Base-by-base conservation (phyloP, 352 stramenopile genomes). In the Phytophthora cajani region DNA sequence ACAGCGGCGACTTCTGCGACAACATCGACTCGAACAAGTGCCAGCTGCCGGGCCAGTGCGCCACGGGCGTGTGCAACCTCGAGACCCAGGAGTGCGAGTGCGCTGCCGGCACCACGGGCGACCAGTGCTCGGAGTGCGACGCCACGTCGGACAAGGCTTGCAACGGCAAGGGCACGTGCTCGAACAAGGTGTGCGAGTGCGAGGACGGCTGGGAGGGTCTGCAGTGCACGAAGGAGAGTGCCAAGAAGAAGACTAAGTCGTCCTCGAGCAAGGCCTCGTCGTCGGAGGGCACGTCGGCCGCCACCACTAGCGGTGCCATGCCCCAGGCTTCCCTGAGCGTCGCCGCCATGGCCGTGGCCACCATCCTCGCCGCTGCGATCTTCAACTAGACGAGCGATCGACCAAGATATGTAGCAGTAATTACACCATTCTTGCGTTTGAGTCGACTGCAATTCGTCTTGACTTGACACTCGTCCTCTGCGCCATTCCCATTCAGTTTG, bases 91-190 rank as follows among this genome's bases (percentile, higher is more conserved):
- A 77, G 58, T 92, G 86, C 56, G 78, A 91, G 67, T 92, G 84
- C 56, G 80, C 78, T 9, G 72, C 69, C 4, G 86, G 86, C 19
- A 90, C 86, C 21, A 93, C 80, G 32, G 84, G 86, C 10, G 71
- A 87, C 58, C 86, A 93, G 74, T 92, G 84, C 71, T 88, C 82
- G 8, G 74, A 92, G 53, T 93, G 86, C 63, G 86, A 93, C 62
- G 73, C 77, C 23, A 85, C 69, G 27, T 86, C 80, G 30, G 42
- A 65, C 46, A 77, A 85, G 44, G 82, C 85, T 61, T 93, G 86
- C 74, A 92, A 80, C 58, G 58, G 74, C 51, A 87, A 91, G 47
- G 82, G 84, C 32, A 76, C 71, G 74, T 94, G 86, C 67, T 71
- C 64, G 4, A 69, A 85, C 74, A 80, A 78, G 54, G 66, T 66